Percentiles rank a stretch among this genome's conserved stretches.
Evolutionary conservation across 2,329 filamentous ascomycete genomes (phyloP).

Genomic region (Pestalotiopsis sp.): DNA sequence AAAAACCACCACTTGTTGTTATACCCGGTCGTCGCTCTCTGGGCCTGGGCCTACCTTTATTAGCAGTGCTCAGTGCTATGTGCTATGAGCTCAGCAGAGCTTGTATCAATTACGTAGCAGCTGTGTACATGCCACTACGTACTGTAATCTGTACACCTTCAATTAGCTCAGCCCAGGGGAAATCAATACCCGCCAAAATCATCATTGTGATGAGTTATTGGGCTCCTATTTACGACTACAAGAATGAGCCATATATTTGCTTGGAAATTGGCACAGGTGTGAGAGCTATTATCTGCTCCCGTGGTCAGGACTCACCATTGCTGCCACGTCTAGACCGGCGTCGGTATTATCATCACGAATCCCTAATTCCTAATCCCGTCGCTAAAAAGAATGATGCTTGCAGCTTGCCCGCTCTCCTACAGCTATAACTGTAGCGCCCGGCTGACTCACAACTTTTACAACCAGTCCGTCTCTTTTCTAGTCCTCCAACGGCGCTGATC

Average conservation of each 20-base stretch:
- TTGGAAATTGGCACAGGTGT: not conserved
- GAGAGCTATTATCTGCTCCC: not conserved
- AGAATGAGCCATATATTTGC: not conserved
- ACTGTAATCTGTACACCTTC: not conserved
- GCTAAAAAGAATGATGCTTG: not conserved
- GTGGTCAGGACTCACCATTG: not conserved
- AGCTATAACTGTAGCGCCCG: not conserved
- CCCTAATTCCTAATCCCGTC: not conserved
- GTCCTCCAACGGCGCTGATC: not conserved
- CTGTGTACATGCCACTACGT: not conserved
- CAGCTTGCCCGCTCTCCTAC: not conserved
- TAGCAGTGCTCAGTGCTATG: not conserved
- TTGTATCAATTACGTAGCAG: not conserved
- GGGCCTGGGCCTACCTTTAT: not conserved
- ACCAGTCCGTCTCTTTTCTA: not conserved
- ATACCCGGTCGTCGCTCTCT: not conserved
- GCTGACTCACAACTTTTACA: not conserved
- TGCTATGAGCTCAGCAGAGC: too few species aligned
- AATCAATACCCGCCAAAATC: not conserved
- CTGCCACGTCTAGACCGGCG: not conserved
- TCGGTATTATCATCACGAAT: not conserved
- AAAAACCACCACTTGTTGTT: not conserved
- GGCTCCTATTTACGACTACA: not conserved
- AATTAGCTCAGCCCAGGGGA: not conserved
- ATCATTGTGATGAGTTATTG: not conserved